Evolutionary conservation across 768 basidiomycete species (phyloP), one percentile per base, ranked within the genome.

Genomic region (Infundibulicybe gibba): DNA sequence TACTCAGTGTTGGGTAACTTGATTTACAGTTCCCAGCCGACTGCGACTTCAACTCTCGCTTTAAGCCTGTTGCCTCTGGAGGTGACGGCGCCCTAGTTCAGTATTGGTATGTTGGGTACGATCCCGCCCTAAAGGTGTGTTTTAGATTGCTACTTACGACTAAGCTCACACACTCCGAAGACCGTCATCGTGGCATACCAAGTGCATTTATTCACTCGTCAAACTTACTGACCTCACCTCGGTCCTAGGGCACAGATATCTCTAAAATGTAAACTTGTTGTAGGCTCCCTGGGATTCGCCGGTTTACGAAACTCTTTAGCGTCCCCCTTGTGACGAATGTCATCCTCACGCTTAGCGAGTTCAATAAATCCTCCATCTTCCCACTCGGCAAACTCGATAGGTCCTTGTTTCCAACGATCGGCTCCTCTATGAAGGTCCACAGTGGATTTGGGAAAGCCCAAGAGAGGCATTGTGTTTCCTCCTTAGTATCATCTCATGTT

Each of bases 401-500:
- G 0, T 52, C 64, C 1, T 66, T 79, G 9, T 83, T 83, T 63
- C 79, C 79, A 0, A 77, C 76, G 2, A 44, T 83, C 6, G 55
- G 57, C 39, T 67, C 71, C 5, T 45, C 53, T 9, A 61, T 82
- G 1, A 12, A 68, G 50, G 69, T 66, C 3, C 81, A 83, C 49
- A 49, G 47, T 25, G 81, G 81, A 1, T 83, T 83, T 50, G 56
- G 45, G 10, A 52, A 54, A 1, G 69, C 64, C 4, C 80, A 83
- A 5, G 66, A 72, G 3, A 49, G 41, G 80, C 80, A 25, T 4
- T 25, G 8, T 25, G 4, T 25, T 8, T 4, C 25, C 25, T 25
- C 25, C 25, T 8, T 25, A 8, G 25, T 8, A 3, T 8, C 8
- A 25, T 25, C 25, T 8, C 25, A 25, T 4, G 4, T 3, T 8